Conservation (phyloP, 2,329 filamentous ascomycete genomes). For the Mariannaea elegans region DNA sequence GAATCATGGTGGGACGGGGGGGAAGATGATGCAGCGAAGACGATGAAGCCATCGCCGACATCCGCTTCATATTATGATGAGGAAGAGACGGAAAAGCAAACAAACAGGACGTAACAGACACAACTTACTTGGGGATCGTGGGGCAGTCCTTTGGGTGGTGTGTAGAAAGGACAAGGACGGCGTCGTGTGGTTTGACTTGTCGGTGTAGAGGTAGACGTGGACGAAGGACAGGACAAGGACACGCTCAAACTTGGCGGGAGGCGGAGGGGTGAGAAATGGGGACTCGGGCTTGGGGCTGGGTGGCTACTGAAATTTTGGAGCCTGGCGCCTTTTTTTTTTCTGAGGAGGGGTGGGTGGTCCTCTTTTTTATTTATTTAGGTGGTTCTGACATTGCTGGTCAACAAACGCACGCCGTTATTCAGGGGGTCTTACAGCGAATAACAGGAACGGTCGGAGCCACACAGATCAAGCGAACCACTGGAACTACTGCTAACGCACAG, state of each 20-base stretch:
- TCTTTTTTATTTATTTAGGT: not conserved
- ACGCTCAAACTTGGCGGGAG: conserved; percentile 28
- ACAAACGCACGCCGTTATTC: not conserved
- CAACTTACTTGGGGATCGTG: conserved; percentile 41
- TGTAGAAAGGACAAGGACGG: conserved; percentile 43
- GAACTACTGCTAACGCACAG: too few species aligned
- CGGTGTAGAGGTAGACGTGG: conserved; percentile 42
- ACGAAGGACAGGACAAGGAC: conserved; percentile 19
- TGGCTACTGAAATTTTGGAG: conserved; percentile 31
- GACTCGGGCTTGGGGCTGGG: conserved; percentile 33
- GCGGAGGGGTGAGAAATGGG: conserved; percentile 36
- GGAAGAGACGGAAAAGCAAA: conserved; percentile 1
- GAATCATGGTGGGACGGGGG: not conserved
- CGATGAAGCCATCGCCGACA: conserved; percentile 35
- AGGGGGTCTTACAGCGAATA: not conserved
- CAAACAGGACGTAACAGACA: conserved; percentile 8
- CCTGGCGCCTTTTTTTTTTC: conserved; percentile 27
- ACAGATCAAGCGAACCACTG: not conserved
- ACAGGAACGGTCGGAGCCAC: not conserved
- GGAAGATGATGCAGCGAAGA: conserved; percentile 18
- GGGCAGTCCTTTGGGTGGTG: conserved; percentile 42
- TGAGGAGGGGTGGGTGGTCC: not conserved
- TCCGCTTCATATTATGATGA: not conserved
- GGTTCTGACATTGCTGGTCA: too few species aligned
- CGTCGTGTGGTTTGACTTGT: conserved; percentile 43